phyloP scores from a whole-genome alignment of 202 grass and related monocot genomes.

The Setaria italica region DNA sequence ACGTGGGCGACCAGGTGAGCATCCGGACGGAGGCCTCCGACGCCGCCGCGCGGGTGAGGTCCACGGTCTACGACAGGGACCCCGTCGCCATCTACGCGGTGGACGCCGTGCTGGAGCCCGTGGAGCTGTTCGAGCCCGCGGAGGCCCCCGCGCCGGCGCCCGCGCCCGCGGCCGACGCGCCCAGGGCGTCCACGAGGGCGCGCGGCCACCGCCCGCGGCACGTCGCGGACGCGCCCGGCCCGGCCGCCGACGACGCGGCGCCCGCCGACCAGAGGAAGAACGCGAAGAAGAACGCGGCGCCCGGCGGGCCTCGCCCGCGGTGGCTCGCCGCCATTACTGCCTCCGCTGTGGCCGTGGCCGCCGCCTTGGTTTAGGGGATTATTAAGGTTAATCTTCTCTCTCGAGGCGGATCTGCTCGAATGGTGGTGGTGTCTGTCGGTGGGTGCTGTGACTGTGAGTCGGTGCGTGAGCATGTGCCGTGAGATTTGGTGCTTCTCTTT shows the following conservation, averaged over 20 bases:
- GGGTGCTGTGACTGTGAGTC: neutral
- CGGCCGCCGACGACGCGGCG: conserved; percentile 34
- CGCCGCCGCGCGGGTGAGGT: conserved; percentile 43
- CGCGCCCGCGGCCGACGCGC: conserved; percentile 47
- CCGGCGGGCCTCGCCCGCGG: conserved; percentile 9
- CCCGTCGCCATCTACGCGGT: conserved; percentile 73
- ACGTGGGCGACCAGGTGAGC: conserved; percentile 65
- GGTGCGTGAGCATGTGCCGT: neutral
- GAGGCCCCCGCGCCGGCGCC: conserved; percentile 45
- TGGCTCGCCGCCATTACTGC: conserved; percentile 44
- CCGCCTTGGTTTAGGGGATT: conserved; percentile 43
- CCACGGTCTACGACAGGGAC: conserved; percentile 64
- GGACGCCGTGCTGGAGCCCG: conserved; percentile 62
- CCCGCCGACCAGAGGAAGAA: conserved; percentile 58
- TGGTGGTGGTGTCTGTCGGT: conserved; percentile 6
- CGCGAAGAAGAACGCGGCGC: conserved; percentile 48
- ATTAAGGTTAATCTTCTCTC: no score
- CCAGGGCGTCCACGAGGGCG: conserved; percentile 36
- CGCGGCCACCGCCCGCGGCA: conserved; percentile 6
- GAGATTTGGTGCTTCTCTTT: neutral
- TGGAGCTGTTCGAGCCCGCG: conserved; percentile 66
- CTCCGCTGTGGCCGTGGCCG: conserved; percentile 8
- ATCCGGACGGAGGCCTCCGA: conserved; percentile 54
- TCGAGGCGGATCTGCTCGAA: conserved; percentile 28
- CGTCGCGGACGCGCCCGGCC: conserved; percentile 55